Base-by-base conservation (phyloP, 352 stramenopile species). In the Phytophthora sansomeana region DNA sequence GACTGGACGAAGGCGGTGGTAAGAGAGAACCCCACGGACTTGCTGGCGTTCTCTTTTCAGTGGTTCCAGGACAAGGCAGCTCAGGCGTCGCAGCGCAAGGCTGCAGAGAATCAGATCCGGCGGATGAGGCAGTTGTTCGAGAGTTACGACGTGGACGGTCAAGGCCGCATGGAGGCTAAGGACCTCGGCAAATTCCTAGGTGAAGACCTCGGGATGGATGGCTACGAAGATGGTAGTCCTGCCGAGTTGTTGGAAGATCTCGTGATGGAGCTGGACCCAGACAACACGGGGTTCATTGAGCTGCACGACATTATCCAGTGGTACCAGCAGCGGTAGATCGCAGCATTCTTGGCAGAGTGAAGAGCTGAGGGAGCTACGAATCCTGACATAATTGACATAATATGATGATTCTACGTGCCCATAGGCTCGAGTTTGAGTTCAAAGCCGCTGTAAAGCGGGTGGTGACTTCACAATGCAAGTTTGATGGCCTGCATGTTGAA, bases 1-100 rank as follows among this genome's bases (percentile, higher is more conserved):
- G 88, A 97, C 58, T 97, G 91, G 84, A 93, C 91, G 6, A 98
- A 97, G 75, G 88, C 84, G 3, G 81, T 97, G 63, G 96, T 97
- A 50, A 78, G 81, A 2, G 82, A 85, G 35, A 84, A 91, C 42
- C 89, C 91, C 1, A 58, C 74, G 1, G 83, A 98, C 64, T 32
- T 97, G 63, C 35, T 93, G 29, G 50, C 64, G n/a, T 97, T 97
- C 50, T 97, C 89, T 38, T 80, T 87, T 17, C 68, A 93, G 55
- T 96, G 89, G 70, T 98, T 97, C 58, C 69, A 95, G 44, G 88
- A 93, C 54, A 92, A 92, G 64, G 80, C 75, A 5, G 64, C 74
- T 29, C 68, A 90, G 33, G 76, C 68, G 41, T 90, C 81, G 24
- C 78, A 89, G 56, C 77, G 75, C 17, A 88, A 93, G 53, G 81